Base-by-base conservation (phyloP, 2,329 filamentous ascomycete species). In the Xylariales sp. region DNA sequence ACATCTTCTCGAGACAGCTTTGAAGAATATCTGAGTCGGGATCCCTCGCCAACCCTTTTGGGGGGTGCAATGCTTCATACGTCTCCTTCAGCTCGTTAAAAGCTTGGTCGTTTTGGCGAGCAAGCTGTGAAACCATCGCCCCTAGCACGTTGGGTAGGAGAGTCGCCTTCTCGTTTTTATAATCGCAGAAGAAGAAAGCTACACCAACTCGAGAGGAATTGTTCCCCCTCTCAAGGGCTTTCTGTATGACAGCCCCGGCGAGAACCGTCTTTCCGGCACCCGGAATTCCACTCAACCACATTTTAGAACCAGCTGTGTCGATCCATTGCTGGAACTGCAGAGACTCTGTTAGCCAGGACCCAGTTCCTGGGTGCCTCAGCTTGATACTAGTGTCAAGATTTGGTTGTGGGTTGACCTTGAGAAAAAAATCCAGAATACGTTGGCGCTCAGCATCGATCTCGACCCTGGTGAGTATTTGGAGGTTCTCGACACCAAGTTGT, bases 141-240 rank as follows among this genome's bases (percentile, higher is more conserved):
- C 72, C 68, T 0, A 80, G 46, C 0, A 80, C 73, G 32, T 74
- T 75, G 1, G 52, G 57, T 16, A 73, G 39, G 0, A 64, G 9
- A n/a, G 72, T 70, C 1, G 72, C 73, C 12, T 63, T 54, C 2
- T 55, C 4, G 30, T 75, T 65, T 45, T 75, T 76, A 64, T 78
- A 78, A 62, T 79, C 75, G 62, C 78, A 80, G 54, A 77, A 79
- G 68, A 76, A 80, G 60, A 74, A 77, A 1, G 70, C 71, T 1
- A 52, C 65, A 3, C 67, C 71, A n/a, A 71, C 41, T 14, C 43
- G 59, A 4, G 62, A 43, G 3, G 61, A 67, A 43, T 41, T 68
- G 16, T 52, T 52, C 14, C 50, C 57, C 8, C 30, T 61, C 6
- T 39, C 52, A 0, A 76, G 46, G 3, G 71, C 67, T 6, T 70